phyloP scores from a whole-genome alignment of 1,139 yeast species.

The Torulaspora pretoriensis region DNA sequence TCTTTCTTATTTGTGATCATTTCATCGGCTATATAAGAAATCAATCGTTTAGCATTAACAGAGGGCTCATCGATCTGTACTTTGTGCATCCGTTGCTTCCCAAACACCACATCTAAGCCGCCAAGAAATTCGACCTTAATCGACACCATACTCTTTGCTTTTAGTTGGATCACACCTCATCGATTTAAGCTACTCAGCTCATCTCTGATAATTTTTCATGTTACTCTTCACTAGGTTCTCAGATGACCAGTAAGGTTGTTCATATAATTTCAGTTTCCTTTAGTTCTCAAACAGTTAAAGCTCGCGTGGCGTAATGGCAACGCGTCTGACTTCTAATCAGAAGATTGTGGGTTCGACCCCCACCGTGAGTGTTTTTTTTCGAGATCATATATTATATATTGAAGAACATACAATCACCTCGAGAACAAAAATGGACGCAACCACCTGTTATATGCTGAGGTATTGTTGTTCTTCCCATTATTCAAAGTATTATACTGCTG shows the following conservation, averaged over 20 bases:
- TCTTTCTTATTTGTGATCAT: conserved; percentile 62
- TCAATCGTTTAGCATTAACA: conserved; percentile 53
- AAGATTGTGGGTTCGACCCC: conserved; percentile 64
- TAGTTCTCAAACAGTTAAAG: too few relatives aligned
- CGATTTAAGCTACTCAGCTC: neutral
- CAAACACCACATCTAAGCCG: conserved; percentile 66
- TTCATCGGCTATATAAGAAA: conserved; percentile 50
- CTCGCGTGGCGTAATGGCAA: conserved; percentile 63
- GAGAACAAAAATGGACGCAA: too few relatives aligned
- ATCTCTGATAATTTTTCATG: neutral
- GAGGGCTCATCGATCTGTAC: conserved; percentile 42
- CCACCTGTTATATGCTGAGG: too few relatives aligned
- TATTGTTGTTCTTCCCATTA: too few relatives aligned
- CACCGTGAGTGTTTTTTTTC: conserved; percentile 49
- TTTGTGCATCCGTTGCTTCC: conserved; percentile 47
- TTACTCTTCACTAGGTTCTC: too few relatives aligned
- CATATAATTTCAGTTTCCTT: too few relatives aligned
- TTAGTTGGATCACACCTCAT: neutral
- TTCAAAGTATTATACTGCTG: too few relatives aligned
- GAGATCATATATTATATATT: too few relatives aligned
- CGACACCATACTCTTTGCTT: conserved; percentile 22
- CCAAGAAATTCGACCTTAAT: conserved; percentile 53
- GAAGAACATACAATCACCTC: too few relatives aligned
- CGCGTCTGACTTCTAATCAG: conserved; percentile 65
- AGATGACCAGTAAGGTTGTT: too few relatives aligned